Percentiles rank a stretch among this genome's conserved stretches.
Conservation (phyloP, 306 rosid genomes). For the Ammopiptanthus mongolicus region DNA sequence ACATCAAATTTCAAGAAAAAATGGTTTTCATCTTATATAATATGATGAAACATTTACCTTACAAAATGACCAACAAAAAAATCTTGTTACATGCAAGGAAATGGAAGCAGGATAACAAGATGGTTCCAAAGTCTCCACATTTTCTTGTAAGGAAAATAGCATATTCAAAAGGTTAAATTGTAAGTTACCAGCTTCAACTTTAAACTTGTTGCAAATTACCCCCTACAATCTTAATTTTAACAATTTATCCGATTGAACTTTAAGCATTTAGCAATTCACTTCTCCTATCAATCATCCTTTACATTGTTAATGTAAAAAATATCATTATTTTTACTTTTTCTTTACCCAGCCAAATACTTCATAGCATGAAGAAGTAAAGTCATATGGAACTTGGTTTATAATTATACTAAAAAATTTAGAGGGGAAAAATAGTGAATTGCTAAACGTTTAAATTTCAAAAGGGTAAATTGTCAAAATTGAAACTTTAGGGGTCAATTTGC, state of each 20-base stretch:
- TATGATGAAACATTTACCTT: not conserved
- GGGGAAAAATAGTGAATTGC: not conserved
- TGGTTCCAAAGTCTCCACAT: not conserved
- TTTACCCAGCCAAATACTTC: too few relatives aligned
- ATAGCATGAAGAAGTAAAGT: too few relatives aligned
- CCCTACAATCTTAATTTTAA: not conserved
- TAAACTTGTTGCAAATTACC: not conserved
- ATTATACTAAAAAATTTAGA: too few relatives aligned
- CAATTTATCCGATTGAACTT: not conserved
- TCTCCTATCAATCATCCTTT: not conserved
- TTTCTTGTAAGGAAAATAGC: not conserved
- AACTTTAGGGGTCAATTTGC: not conserved
- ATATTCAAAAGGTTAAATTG: not conserved
- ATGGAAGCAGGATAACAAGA: not conserved
- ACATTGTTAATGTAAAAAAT: not conserved
- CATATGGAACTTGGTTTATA: too few relatives aligned
- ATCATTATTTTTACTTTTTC: too few relatives aligned
- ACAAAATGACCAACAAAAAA: not conserved
- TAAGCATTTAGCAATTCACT: too few relatives aligned
- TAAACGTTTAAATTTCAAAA: not conserved
- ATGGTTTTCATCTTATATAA: not conserved
- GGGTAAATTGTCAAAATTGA: not conserved
- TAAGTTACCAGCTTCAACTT: not conserved
- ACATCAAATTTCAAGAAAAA: not conserved
- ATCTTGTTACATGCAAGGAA: not conserved